phyloP scores from a whole-genome alignment of 257 asterid species.

The Plectranthus barbatus region DNA sequence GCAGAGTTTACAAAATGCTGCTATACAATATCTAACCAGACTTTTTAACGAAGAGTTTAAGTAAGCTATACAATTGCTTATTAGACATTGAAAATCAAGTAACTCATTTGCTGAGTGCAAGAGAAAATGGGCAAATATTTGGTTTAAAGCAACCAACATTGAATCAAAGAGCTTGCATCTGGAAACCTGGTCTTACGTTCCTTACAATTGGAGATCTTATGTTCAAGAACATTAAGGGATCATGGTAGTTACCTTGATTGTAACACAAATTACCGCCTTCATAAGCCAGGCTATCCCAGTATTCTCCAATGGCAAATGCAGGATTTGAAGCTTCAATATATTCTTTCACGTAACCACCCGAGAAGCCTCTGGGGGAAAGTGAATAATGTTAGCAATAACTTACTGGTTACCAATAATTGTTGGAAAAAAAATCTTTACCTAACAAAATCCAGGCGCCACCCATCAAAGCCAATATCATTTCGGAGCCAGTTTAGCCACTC shows the following conservation, averaged over 20 bases:
- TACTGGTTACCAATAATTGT: neutral
- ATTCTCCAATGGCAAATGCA: slow-evolving; percentile 51
- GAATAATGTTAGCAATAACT: neutral
- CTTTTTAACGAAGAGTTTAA: neutral
- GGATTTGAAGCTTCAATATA: slow-evolving; percentile 48
- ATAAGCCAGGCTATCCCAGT: slow-evolving; percentile 53
- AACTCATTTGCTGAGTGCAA: neutral
- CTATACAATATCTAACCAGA: too few relatives aligned
- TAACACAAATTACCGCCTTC: slow-evolving; percentile 51
- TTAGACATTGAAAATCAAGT: neutral
- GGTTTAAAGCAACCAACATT: too few relatives aligned
- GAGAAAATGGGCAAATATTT: neutral
- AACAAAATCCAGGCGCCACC: slow-evolving; percentile 57
- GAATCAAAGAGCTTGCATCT: neutral
- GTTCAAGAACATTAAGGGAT: neutral
- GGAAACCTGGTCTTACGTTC: neutral
- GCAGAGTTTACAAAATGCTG: too few relatives aligned
- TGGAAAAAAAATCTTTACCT: neutral
- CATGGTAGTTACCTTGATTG: slow-evolving; percentile 25
- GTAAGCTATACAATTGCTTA: neutral
- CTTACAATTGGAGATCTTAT: neutral
- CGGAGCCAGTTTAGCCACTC: slow-evolving; percentile 47
- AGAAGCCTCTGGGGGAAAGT: slow-evolving; percentile 32
- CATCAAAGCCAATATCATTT: slow-evolving; percentile 45
- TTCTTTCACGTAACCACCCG: slow-evolving; percentile 49